Percentiles rank a stretch among this genome's conserved stretches.
phyloP scores from a whole-genome alignment of 2,329 filamentous ascomycete genomes.

The Didymella pomorum region DNA sequence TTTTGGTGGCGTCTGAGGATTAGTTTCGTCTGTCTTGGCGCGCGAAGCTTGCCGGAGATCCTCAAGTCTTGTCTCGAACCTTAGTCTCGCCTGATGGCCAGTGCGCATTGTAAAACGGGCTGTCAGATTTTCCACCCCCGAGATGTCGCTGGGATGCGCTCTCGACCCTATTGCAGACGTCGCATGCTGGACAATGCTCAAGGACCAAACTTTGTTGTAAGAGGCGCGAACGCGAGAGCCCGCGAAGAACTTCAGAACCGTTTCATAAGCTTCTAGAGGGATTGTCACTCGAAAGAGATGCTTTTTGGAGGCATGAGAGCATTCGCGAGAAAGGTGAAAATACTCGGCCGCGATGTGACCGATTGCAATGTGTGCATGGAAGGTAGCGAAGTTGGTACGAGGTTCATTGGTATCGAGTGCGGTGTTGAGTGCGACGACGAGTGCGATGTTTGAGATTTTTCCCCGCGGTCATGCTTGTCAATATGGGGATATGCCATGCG shows the following conservation, averaged over 20 bases:
- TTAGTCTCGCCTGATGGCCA: constrained; percentile 17
- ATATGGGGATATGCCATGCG: neutral
- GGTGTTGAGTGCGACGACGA: neutral
- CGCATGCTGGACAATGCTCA: constrained; percentile 4
- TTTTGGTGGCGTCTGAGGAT: constrained; percentile 45
- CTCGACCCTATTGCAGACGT: neutral
- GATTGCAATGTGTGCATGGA: neutral
- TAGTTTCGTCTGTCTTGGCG: constrained; percentile 45
- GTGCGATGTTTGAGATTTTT: neutral
- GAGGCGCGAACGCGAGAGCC: neutral
- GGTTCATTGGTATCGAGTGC: neutral
- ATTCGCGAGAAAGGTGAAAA: neutral
- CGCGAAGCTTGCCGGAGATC: constrained; percentile 35
- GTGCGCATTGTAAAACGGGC: constrained; percentile 5
- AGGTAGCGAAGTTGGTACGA: neutral
- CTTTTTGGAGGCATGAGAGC: neutral
- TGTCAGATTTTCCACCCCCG: neutral
- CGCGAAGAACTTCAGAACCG: neutral
- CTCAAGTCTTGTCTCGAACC: constrained; percentile 30
- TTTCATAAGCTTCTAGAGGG: constrained; percentile 5
- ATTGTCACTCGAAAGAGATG: neutral
- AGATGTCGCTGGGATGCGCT: neutral
- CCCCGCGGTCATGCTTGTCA: constrained; percentile 9
- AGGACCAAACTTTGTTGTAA: neutral
- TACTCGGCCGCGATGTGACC: neutral